Evolutionary conservation across 495 filamentous ascomycete genomes (phyloP), one percentile per base, ranked within the genome.

Genomic region (Neurospora tetrasperma): DNA sequence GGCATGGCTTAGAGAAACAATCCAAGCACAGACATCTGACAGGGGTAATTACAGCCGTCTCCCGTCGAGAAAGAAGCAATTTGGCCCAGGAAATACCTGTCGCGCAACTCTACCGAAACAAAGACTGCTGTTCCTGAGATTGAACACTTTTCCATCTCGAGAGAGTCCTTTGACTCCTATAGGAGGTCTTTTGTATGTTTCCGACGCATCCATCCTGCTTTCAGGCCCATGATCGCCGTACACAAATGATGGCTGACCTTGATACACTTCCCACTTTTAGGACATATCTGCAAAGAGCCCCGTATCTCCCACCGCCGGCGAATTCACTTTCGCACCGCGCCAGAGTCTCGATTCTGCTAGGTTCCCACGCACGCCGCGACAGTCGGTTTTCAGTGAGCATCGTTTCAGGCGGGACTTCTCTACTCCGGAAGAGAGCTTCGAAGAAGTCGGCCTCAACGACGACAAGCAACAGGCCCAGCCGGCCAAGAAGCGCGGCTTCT

Each of bases 121-220:
- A 87, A 88, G 39, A 89, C 87, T 76, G 86, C 90, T 71, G 84
- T 14, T 94, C 86, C 90, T 77, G 92, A 95, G 73, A 93, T 94
- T 78, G 96, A 98, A 77, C 94, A 93, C 31, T 99, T 99, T 82
- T 93, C 91, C 70, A 99, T 99, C 82, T 97, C 96, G 41, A 90
- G 96, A 76, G 96, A 99, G 83, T 97, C 94, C 10, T 99, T 98
- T 81, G 96, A 99, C 80, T 97, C 95, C 39, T 99, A 99, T 80
- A 88, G 96, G 70, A 90, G 96, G 74, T 98, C 96, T 73, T 99
- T 99, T 84, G 94, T 97, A 87, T 71, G 91, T 85, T 41, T 31
- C 72, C 43, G 27, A 31, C 9, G 59, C 69, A 69, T 35, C 70
- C 71, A 42, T 70, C 71, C 70, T 42, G 48, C 46, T 43, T 46